These are phyloP conservation scores for Phytophthora podocarpi DNA, from an alignment of 352 stramenopile genomes.

Conservation along the genomic window DNA sequence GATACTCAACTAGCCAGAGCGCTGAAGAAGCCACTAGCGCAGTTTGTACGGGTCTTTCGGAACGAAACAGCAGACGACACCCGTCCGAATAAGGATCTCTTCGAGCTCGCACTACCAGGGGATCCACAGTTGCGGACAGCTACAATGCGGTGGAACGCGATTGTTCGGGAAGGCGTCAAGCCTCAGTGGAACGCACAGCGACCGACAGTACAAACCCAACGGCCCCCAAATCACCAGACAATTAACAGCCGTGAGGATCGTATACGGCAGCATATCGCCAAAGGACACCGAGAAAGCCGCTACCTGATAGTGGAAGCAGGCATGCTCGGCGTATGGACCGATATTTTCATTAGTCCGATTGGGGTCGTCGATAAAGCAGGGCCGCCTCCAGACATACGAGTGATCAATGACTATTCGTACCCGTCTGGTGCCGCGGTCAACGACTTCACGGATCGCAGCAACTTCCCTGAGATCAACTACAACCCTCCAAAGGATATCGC, in stretches of 20 bases:
- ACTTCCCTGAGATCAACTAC: not conserved
- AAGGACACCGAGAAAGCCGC: not conserved
- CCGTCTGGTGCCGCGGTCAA: not conserved
- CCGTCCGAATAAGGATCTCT: no score
- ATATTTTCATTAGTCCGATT: not conserved
- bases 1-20: no score
- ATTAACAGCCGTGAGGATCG: not conserved
- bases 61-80: no score
- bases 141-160: not conserved
- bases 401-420: constrained; percentile 1
- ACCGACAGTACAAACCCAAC: not conserved
- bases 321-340: not conserved
- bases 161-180: not conserved
- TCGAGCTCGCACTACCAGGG: no score
- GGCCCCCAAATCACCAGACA: not conserved
- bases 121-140: no score
- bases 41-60: no score
- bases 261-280: not conserved
- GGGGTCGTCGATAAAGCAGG: not conserved
- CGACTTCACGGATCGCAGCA: not conserved
- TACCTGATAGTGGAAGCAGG: not conserved
- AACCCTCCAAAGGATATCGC: not conserved
- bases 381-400: not conserved
- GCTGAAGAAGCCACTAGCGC: no score
- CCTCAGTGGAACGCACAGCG: not conserved